Percentiles rank a stretch among this genome's conserved stretches.
Evolutionary conservation across 352 stramenopile genomes (phyloP).

Genomic region (Phytophthora pistaciae): DNA sequence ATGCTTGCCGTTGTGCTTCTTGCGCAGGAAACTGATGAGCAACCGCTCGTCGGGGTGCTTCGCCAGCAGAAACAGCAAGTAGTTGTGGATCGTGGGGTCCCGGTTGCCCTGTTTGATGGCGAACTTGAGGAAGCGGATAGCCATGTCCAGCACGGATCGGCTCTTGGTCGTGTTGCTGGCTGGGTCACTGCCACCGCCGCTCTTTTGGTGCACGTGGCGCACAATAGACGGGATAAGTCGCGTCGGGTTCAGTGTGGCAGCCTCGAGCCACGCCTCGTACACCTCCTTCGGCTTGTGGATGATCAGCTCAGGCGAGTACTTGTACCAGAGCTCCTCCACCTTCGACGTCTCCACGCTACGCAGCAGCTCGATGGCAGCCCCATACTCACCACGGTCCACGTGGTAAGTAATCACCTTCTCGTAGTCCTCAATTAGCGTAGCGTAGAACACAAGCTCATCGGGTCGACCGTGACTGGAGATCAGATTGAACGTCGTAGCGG

Average conservation of each 20-base stretch:
- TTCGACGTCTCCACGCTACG: constrained; percentile 90
- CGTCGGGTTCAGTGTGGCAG: constrained; percentile 90
- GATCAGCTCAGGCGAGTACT: constrained; percentile 94
- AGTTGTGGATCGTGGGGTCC: constrained; percentile 94
- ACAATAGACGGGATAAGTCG: constrained; percentile 94
- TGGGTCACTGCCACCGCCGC: constrained; percentile 17
- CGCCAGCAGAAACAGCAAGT: constrained; percentile 91
- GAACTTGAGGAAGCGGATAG: constrained; percentile 94
- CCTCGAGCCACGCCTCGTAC: constrained; percentile 93
- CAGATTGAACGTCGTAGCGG: constrained; percentile 92
- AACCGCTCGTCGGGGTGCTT: constrained; percentile 90
- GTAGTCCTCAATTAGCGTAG: constrained; percentile 94
- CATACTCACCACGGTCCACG: constrained; percentile 91
- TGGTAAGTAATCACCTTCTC: constrained; percentile 95
- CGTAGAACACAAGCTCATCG: constrained; percentile 94
- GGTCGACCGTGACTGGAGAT: constrained; percentile 93
- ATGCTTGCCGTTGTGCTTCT: constrained; percentile 88
- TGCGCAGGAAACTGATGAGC: constrained; percentile 92
- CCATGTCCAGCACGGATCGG: constrained; percentile 86
- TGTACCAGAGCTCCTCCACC: constrained; percentile 95
- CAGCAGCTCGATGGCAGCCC: constrained; percentile 90
- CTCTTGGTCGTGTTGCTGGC: constrained; percentile 52
- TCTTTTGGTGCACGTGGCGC: constrained; percentile 89
- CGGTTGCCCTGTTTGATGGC: constrained; percentile 92
- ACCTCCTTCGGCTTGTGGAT: constrained; percentile 92